These are phyloP conservation scores for Priceomyces castillae DNA, from an alignment of 805 yeast genomes.

Conservation along the genomic window DNA sequence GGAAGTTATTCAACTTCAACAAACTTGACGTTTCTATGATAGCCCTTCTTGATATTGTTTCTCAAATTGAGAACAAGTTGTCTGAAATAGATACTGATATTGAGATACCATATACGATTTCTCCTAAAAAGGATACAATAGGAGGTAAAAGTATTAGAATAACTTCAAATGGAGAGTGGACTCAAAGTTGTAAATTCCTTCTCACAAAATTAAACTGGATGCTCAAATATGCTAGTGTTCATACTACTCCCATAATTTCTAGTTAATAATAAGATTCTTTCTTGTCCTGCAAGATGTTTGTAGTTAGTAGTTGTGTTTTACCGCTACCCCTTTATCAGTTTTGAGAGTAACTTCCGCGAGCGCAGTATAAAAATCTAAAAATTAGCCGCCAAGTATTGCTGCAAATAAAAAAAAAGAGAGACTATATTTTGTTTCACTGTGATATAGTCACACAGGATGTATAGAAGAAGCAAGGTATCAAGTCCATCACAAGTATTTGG, in stretches of 20 bases:
- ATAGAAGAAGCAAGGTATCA: background rate
- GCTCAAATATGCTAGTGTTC: slow-evolving; percentile 62
- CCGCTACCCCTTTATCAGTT: too few relatives aligned
- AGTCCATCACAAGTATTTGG: background rate
- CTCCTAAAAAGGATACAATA: slow-evolving; percentile 54
- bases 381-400: slow-evolving; percentile 6
- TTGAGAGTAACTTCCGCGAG: too few relatives aligned
- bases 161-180: slow-evolving; percentile 80
- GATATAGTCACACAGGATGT: background rate
- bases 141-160: slow-evolving; percentile 76
- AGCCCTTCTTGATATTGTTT: slow-evolving; percentile 63
- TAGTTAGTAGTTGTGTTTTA: too few relatives aligned
- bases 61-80: slow-evolving; percentile 46
- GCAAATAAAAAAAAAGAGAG: slow-evolving; percentile 4
- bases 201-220: slow-evolving; percentile 81
- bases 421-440: background rate
- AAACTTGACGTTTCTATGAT: slow-evolving; percentile 80
- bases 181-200: slow-evolving; percentile 79
- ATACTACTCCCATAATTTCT: slow-evolving; percentile 14
- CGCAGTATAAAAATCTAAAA: background rate
- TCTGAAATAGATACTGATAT: slow-evolving; percentile 49
- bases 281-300: too few relatives aligned
- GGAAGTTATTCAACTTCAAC: slow-evolving; percentile 69
- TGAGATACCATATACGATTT: slow-evolving; percentile 73
- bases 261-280: background rate